Evolutionary conservation across 169 alveolate genomes (phyloP).

Genomic region (Nephromyces sp.): DNA sequence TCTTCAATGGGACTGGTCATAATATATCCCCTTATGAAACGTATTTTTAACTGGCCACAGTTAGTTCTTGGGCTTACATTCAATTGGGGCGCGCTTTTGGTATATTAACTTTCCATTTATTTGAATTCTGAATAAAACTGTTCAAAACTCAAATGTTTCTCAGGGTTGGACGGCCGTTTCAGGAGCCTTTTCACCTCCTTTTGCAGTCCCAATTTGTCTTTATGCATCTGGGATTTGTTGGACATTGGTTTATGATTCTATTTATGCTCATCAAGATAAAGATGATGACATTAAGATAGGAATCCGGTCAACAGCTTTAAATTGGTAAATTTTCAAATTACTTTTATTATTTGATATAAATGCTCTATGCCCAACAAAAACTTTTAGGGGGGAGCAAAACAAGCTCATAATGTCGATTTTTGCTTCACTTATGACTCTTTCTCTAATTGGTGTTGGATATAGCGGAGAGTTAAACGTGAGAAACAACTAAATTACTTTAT

Average conservation of each 20-base stretch:
- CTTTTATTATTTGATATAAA: too few species aligned
- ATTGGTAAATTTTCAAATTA: conserved; percentile 61
- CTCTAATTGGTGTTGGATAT: too few species aligned
- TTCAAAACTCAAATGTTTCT: neutral
- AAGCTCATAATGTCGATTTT: too few species aligned
- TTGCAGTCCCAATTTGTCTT: conserved; percentile 30
- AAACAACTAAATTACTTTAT: too few species aligned
- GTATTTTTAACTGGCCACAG: conserved; percentile 79
- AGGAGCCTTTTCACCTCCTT: neutral
- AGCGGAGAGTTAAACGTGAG: too few species aligned
- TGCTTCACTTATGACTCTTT: too few species aligned
- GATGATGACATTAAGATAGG: conserved; percentile 70
- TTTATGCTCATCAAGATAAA: conserved; percentile 87
- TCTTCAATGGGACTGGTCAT: conserved; percentile 60
- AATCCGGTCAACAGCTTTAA: conserved; percentile 78
- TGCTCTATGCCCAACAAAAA: too few species aligned
- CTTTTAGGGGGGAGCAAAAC: too few species aligned
- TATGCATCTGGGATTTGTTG: conserved; percentile 59
- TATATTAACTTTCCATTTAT: too few species aligned
- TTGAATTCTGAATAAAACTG: too few species aligned
- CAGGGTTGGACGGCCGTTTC: neutral
- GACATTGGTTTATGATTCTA: conserved; percentile 85
- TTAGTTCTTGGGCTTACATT: conserved; percentile 78
- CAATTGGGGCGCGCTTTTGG: conserved; percentile 77
- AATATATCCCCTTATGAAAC: conserved; percentile 77